These are phyloP conservation scores for Metschnikowia matae DNA, from an alignment of 805 yeast species.

Conservation along the genomic window DNA sequence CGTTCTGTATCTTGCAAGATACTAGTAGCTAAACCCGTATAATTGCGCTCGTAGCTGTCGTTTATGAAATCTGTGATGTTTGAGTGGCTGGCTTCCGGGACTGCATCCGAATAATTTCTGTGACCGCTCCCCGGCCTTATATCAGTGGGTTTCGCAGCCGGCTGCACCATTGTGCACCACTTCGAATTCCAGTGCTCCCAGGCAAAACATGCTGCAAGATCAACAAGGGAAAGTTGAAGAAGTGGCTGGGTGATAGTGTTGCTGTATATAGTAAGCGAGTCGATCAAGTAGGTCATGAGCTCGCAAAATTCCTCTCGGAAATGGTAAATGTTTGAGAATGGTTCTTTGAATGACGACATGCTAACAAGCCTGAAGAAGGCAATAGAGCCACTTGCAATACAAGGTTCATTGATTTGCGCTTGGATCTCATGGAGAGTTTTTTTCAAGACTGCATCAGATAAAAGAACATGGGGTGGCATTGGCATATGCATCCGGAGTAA, in stretches of 20 bases:
- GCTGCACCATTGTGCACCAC: conserved; percentile 2
- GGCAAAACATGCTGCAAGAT: conserved; percentile 9
- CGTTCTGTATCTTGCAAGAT: not conserved
- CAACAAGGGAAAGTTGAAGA: conserved; percentile 11
- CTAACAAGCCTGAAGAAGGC: conserved; percentile 13
- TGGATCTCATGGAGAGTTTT: conserved; percentile 5
- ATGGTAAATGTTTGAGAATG: conserved; percentile 10
- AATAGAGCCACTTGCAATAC: conserved; percentile 4
- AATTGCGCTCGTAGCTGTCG: conserved; percentile 1
- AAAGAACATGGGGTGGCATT: not conserved
- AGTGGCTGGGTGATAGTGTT: conserved; percentile 5
- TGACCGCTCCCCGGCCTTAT: no score
- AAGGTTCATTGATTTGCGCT: conserved; percentile 2
- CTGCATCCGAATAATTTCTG: not conserved
- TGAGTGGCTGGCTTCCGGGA: not conserved
- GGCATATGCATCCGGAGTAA: conserved; percentile 4
- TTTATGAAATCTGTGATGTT: not conserved
- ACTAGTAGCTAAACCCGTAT: not conserved
- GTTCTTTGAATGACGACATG: conserved; percentile 4
- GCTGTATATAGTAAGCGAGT: conserved; percentile 7
- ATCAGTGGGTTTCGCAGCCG: conserved; percentile 6
- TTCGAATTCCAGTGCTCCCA: conserved; percentile 18
- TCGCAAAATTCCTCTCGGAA: conserved; percentile 11
- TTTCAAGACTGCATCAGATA: conserved; percentile 5
- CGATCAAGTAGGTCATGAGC: conserved; percentile 9